Evolutionary conservation across 2,329 filamentous ascomycete species (phyloP), one percentile per base, ranked within the genome.

Genomic region (Xylaria sp.): DNA sequence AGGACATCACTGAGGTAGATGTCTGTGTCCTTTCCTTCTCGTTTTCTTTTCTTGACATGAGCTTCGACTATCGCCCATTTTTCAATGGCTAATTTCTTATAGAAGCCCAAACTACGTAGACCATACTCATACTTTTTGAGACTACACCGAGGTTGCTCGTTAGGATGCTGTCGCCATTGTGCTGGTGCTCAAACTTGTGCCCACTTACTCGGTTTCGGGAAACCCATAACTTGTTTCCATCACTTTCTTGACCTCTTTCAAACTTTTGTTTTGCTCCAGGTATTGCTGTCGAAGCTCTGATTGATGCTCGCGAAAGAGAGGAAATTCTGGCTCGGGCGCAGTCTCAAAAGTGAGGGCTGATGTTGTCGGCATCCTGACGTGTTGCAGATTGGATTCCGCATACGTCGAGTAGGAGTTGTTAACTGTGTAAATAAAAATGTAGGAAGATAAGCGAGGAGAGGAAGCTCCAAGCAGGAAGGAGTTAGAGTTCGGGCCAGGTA

Each of bases 31-130:
- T 57, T 57, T 3, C 54, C 54, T 7, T 57, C 43, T 23, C 43
- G 35, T 5, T 57, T 57, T 15, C 54, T 48, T 25, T 49, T 48
- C 15, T 33, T 15, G 13, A 17, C 43, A 38, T 17, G 41, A 7
- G 27, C n/a, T 1, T 56, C 31, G 17, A 56, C 54, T 40, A 9
- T 11, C 15, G 27, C 25, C 54, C 44, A 56, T 31, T 37, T 15
- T 33, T 49, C n/a, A 17, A 48, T n/a, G n/a, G 29, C 11, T 6
- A 57, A 19, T 33, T 57, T 57, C 54, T 57, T 57, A 10, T 17
- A 7, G 7, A 57, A 19, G 2, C 54, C 43, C 8, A 49, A 13
- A 6, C 33, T 33, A 3, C 19, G 43, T 17, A 57, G 19, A 27
- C 54, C 54, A 33, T 57, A 40, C 17, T 57, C 44, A 17, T 57